Evolutionary conservation across 768 basidiomycete genomes (phyloP).

Genomic region (Xerocomellus dryophilus): DNA sequence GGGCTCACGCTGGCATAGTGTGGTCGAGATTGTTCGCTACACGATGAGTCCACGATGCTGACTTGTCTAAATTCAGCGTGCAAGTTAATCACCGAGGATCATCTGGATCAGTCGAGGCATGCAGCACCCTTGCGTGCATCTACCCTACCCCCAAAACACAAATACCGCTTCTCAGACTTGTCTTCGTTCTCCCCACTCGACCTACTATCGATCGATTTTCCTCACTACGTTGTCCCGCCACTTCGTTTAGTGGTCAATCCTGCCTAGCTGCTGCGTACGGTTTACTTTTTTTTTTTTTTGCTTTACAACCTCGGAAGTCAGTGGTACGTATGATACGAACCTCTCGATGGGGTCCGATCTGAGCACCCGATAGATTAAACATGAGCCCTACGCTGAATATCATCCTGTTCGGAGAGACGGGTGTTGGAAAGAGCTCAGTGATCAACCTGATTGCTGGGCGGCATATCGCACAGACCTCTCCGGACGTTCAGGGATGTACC

Average conservation of each 20-base stretch:
- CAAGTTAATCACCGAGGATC: slow-evolving; percentile 24
- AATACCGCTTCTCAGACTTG: slow-evolving; percentile 11
- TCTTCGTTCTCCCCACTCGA: background rate
- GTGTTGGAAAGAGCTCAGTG: slow-evolving; percentile 36
- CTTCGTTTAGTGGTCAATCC: background rate
- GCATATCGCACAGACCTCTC: slow-evolving; percentile 22
- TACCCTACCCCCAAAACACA: slow-evolving; percentile 10
- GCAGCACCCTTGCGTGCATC: background rate
- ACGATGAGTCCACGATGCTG: slow-evolving; percentile 8
- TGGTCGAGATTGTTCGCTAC: background rate
- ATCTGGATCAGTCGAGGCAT: slow-evolving; percentile 13
- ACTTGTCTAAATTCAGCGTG: slow-evolving; percentile 6
- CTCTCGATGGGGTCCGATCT: slow-evolving; percentile 17
- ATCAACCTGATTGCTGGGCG: slow-evolving; percentile 33
- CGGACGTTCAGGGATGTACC: slow-evolving; percentile 37
- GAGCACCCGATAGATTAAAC: slow-evolving; percentile 10
- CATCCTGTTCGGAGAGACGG: slow-evolving; percentile 45
- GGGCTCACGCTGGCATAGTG: background rate
- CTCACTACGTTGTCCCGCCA: background rate
- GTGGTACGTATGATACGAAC: slow-evolving; percentile 8
- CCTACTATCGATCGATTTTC: background rate
- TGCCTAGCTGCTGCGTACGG: background rate
- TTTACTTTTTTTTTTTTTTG: too few species aligned
- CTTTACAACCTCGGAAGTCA: background rate
- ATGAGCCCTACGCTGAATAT: slow-evolving; percentile 34